Conservation (phyloP, 106 monocot genomes). For the Dendrobium huoshanense region DNA sequence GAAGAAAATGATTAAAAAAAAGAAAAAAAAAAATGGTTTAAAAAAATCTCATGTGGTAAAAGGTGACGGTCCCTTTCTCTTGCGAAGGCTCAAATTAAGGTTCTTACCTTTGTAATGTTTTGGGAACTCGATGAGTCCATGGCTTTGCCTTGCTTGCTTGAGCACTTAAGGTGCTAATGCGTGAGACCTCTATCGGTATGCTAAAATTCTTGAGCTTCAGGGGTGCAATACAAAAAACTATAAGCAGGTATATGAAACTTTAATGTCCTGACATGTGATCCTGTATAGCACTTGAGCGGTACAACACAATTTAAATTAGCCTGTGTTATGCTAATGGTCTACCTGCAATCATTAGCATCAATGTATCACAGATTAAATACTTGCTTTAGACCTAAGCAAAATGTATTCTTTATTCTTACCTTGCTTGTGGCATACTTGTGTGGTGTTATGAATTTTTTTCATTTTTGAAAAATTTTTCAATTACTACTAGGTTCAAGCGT, state of each 20-base stretch:
- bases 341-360: background rate
- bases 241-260: background rate
- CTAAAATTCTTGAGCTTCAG: background rate
- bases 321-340: background rate
- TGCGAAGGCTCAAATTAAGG: too few species aligned
- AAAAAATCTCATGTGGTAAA: too few species aligned
- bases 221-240: background rate
- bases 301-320: background rate
- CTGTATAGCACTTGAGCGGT: background rate
- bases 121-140: background rate
- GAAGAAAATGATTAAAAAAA: too few species aligned
- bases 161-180: background rate
- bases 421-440: background rate
- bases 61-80: too few species aligned
- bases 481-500: conserved; percentile 69
- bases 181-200: background rate
- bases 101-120: background rate
- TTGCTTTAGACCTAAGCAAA: background rate
- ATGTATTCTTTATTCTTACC: background rate
- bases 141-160: background rate
- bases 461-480: background rate
- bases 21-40: too few species aligned
- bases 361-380: background rate
- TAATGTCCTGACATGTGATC: background rate
- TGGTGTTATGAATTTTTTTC: background rate